Percentiles rank a stretch among this genome's conserved stretches.
phyloP scores from a whole-genome alignment of 345 rosid species.

The Aquilaria sinensis region DNA sequence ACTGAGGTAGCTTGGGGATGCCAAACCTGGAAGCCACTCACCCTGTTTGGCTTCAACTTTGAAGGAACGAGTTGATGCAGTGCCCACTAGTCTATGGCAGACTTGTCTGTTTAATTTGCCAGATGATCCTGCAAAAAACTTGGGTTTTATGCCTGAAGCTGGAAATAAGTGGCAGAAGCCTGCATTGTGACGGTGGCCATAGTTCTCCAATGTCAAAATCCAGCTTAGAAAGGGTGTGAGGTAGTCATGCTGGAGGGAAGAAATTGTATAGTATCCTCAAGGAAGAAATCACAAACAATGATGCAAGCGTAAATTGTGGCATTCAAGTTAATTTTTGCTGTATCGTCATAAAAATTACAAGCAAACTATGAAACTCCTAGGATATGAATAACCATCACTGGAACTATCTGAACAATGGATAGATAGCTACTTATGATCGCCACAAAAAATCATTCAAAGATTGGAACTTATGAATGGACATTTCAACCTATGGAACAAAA shows the following conservation, averaged over 20 bases:
- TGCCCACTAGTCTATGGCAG: conserved; percentile 29
- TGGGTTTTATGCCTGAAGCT: conserved; percentile 52
- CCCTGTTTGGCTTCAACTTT: conserved; percentile 88
- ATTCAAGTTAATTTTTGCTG: no score
- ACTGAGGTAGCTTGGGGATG: conserved; percentile 71
- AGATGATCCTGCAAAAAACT: conserved; percentile 61
- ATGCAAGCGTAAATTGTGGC: no score
- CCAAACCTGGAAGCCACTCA: conserved; percentile 88
- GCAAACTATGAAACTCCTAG: no score
- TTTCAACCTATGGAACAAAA: no score
- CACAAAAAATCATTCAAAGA: no score
- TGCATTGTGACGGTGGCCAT: conserved; percentile 87
- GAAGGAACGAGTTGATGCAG: conserved; percentile 26
- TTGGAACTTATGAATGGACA: no score
- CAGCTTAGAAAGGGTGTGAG: neutral
- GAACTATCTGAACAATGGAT: no score
- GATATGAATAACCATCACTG: no score
- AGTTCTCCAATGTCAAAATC: neutral
- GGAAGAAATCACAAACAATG: no score
- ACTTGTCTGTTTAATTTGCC: conserved; percentile 41
- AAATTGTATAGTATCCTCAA: neutral
- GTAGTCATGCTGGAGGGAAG: neutral
- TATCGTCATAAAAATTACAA: no score
- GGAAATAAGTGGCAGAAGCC: conserved; percentile 78
- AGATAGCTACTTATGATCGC: no score